phyloP scores from a whole-genome alignment of 495 filamentous ascomycete genomes.

The Aspergillus ostianus region DNA sequence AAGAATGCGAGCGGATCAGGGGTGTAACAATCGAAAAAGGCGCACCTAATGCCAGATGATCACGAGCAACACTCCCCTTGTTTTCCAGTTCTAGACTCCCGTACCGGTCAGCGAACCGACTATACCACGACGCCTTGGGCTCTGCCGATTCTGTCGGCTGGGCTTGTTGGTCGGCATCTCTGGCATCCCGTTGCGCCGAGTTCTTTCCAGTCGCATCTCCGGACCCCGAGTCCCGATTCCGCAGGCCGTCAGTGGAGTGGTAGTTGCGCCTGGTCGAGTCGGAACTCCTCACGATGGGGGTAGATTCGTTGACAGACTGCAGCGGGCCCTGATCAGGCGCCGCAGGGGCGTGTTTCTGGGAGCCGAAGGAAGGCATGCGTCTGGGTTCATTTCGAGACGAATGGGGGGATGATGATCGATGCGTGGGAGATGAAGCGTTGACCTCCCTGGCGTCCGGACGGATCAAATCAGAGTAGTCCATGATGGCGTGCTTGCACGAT shows the following conservation, averaged over 20 bases:
- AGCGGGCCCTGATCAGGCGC: conserved; percentile 14
- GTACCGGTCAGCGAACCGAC: conserved; percentile 60
- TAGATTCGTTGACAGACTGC: conserved; percentile 30
- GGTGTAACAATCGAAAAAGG: conserved; percentile 5
- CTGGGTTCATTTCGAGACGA: conserved; percentile 22
- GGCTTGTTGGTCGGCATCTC: conserved; percentile 9
- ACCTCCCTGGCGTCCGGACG: conserved; percentile 22
- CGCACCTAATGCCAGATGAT: conserved; percentile 91
- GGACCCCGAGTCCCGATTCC: conserved; percentile 15
- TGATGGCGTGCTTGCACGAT: conserved; percentile 39
- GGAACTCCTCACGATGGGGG: conserved; percentile 33
- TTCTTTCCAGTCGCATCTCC: conserved; percentile 12
- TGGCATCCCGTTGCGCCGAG: conserved; percentile 9
- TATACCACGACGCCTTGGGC: conserved; percentile 47
- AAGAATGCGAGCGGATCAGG: conserved; percentile 15
- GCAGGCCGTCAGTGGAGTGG: conserved; percentile 32
- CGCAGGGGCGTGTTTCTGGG: conserved; percentile 14
- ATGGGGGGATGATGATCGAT: conserved; percentile 29
- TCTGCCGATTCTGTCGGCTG: conserved; percentile 17
- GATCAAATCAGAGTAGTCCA: conserved; percentile 37
- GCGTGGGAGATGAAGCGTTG: conserved; percentile 18
- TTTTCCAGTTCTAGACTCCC: conserved; percentile 90
- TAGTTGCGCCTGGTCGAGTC: conserved; percentile 31
- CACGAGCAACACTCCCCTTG: conserved; percentile 91
- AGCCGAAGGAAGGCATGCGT: conserved; percentile 16